Evolutionary conservation across 1,284 basidiomycete species (phyloP), one percentile per base, ranked within the genome.

Genomic region (Xerocomus cyaneibrunnescens): DNA sequence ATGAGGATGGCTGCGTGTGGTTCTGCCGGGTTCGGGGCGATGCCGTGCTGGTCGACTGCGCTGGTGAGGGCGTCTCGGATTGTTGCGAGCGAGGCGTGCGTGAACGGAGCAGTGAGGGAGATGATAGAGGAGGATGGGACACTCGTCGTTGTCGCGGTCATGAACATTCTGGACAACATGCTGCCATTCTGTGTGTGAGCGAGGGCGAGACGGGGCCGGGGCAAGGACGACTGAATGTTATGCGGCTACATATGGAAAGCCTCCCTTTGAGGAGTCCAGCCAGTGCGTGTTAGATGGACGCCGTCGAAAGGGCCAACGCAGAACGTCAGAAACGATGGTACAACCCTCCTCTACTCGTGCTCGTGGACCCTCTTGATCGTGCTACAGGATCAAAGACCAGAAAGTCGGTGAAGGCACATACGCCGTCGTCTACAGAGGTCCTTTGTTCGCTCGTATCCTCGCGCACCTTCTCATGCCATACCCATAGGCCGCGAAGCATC

Each of bases 401-500:
- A 94, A 94, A 69, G 82, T 94, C 44, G 96, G 96, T 66, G 96
- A 99, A 73, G 97, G 96, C 73, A 90, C 94, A 16, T 99, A 97
- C 71, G 96, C 96, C 51, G 94, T 97, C 50, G 97, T 99, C 2
- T 99, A 96, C 72, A 82, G 85, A 82, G 94, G 94, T 87, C 54
- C 31, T 53, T 39, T 0, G n/a, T n/a, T 5, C 13, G 23, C 28
- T 45, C 22, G 23, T 31, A 31, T 25, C n/a, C 7, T 7, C 19
- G 30, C 22, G 0, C 34, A 30, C 36, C 16, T n/a, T 22, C 48
- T 39, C 35, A 47, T 42, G 5, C 40, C 34, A 19, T 17, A 9
- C 16, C 35, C 36, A 49, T 56, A 89, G 89, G 87, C 23, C 76
- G 81, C 54, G 87, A 94, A 61, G 75, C 81, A 17, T 74, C 82